phyloP scores from a whole-genome alignment of 768 basidiomycete genomes.

The Phanerodontia chrysosporium region DNA sequence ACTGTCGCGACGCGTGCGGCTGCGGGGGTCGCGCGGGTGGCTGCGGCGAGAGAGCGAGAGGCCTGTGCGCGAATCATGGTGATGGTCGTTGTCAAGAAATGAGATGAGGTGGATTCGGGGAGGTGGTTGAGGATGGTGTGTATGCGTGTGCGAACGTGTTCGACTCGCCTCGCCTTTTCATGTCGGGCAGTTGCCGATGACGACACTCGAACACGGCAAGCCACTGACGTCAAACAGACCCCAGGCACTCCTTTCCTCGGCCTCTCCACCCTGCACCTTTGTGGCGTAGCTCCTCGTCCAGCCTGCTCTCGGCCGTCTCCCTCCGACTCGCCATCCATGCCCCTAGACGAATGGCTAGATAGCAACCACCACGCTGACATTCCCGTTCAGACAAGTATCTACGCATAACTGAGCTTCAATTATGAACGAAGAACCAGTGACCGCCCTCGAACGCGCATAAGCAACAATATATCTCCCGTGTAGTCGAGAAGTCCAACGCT shows the following conservation, averaged over 20 bases:
- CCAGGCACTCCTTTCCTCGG: not conserved
- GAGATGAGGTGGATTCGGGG: not conserved
- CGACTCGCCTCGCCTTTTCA: conserved; percentile 7
- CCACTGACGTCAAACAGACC: conserved; percentile 7
- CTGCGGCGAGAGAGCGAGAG: conserved; percentile 15
- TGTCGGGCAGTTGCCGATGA: not conserved
- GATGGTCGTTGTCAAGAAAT: not conserved
- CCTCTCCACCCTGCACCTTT: not conserved
- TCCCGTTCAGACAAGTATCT: no score
- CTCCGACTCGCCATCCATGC: not conserved
- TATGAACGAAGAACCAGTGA: no score
- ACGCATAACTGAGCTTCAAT: no score
- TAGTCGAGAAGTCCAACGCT: no score
- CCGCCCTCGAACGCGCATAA: no score
- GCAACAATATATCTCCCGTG: no score
- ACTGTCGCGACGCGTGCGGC: conserved; percentile 11
- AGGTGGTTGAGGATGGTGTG: not conserved
- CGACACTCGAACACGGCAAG: conserved; percentile 1
- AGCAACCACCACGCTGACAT: no score
- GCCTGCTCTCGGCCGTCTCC: not conserved
- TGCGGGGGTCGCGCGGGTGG: conserved; percentile 9
- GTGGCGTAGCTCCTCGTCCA: not conserved
- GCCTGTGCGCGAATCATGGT: conserved; percentile 22
- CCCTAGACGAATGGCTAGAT: no score
- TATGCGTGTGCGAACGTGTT: not conserved